Base-by-base conservation (phyloP, 23 red algal species). In the Gracilaria gracilis region DNA sequence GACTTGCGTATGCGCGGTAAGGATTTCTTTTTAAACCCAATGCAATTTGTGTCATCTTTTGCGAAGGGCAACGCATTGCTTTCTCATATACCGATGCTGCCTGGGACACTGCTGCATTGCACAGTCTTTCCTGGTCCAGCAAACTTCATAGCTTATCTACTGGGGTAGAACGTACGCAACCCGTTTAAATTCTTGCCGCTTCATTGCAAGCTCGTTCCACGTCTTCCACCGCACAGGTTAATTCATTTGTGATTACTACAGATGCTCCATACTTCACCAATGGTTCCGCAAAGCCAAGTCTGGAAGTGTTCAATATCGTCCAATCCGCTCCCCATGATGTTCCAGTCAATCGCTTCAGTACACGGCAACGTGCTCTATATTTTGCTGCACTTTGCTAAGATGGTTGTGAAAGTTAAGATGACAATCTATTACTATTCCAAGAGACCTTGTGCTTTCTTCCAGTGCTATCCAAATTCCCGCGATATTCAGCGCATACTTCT, bases 301-400 rank as follows among this genome's bases (percentile, higher is more conserved):
- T 37, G 28, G 44, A 73, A 33, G 31, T 73, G 17, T 73, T 73
- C 67, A 40, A 44, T 0, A 35, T 73, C 9, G 11, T 42, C 67
- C 34, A 73, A 21, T 73, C 67, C 7, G 35, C 67, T 42, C 67
- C 67, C 31, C 67, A 73, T 9, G 36, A 7, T 2, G 67, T 73
- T 17, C 67, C 67, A 33, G 34, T 73, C 21, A 73, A 73, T 2
- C 67, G 33, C 44, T 16, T n/a, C 16, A 73, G 67, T 40, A 73
- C 20, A 0, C 67, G 67, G 15, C 17, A 42, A 11, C 67, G 58
- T 16, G 28, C 39, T 35, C 28, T 44, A 61, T 71, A 42, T 47
- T 48, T 59, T 55, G 29, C 2, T 87, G 80, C 50, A 77, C 35
- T 37, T 85, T 59, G 78, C 38, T 40, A 49, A 81, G 14, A 66